A percentile compares a stretch with the other conserved stretches of the same genome.
Evolutionary conservation across 208 protist genomes (phyloP).

Genomic region (Trypanosomatidae sp.): DNA sequence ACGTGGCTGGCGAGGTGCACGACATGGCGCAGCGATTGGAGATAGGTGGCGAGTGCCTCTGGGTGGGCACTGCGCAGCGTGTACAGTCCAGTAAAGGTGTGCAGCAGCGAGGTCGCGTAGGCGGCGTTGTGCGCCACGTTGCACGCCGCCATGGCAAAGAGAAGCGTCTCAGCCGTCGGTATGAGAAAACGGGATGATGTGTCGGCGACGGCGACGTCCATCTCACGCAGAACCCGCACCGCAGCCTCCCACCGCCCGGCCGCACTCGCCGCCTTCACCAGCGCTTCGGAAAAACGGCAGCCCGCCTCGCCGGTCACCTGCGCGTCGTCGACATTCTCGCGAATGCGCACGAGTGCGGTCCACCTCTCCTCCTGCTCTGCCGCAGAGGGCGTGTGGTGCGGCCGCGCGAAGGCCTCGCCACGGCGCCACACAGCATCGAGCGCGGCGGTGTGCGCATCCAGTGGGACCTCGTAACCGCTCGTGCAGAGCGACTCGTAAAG

Average conservation of each 20-base stretch:
- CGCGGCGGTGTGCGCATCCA: conserved; percentile 68
- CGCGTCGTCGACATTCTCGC: conserved; percentile 27
- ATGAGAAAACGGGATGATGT: conserved; percentile 62
- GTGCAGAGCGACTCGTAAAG: conserved; percentile 47
- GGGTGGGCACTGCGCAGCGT: conserved; percentile 62
- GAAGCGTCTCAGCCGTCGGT: conserved; percentile 71
- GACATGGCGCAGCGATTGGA: conserved; percentile 72
- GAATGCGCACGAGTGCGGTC: conserved; percentile 29
- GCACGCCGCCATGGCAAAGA: conserved; percentile 72
- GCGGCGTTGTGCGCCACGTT: conserved; percentile 48
- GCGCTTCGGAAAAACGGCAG: conserved; percentile 70
- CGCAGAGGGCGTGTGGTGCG: conserved; percentile 23
- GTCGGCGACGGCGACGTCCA: conserved; percentile 37
- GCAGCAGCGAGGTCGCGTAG: conserved; percentile 48
- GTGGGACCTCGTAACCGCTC: conserved; percentile 55
- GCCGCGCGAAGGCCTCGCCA: conserved; percentile 56
- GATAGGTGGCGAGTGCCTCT: conserved; percentile 59
- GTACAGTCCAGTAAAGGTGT: conserved; percentile 40
- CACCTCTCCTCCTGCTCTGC: conserved; percentile 36
- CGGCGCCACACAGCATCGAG: conserved; percentile 85
- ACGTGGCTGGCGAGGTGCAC: conserved; percentile 23
- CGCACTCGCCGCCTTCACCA: conserved; percentile 63
- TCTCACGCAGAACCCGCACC: conserved; percentile 46
- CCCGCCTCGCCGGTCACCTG: conserved; percentile 66
- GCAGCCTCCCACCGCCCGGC: conserved; percentile 57